A percentile compares a stretch with the other conserved stretches of the same genome.
Evolutionary conservation across 2,329 filamentous ascomycete species (phyloP).

Genomic region (Talaromyces sp.): DNA sequence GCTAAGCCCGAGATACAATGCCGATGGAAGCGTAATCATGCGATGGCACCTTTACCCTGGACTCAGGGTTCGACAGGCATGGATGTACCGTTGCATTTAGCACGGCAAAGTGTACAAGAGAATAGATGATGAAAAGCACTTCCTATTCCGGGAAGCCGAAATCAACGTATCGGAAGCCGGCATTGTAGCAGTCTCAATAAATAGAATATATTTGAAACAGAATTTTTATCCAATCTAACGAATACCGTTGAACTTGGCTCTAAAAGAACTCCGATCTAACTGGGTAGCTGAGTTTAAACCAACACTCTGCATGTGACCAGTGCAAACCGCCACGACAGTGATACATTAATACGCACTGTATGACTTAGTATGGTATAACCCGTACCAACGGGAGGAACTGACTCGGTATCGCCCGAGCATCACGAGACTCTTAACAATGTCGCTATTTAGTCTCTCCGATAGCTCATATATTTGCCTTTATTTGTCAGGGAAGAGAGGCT

Average conservation of each 20-base stretch:
- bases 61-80: neutral
- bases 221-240: neutral
- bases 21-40: neutral
- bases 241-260: too few species aligned
- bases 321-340: neutral
- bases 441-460: neutral
- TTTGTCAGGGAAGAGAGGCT: neutral
- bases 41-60: neutral
- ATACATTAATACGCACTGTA: neutral
- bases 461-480: neutral
- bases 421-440: neutral
- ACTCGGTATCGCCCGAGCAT: neutral
- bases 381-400: neutral
- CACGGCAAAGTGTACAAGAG: neutral
- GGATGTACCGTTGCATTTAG: constrained; percentile 1
- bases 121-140: neutral
- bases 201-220: too few species aligned
- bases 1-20: neutral
- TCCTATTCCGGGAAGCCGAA: neutral
- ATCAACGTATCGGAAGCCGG: too few species aligned
- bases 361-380: neutral
- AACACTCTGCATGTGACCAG: neutral
- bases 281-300: neutral
- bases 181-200: too few species aligned
- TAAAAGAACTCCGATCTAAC: neutral